phyloP scores from a whole-genome alignment of 352 stramenopile genomes.

The Aphanomyces invadans region DNA sequence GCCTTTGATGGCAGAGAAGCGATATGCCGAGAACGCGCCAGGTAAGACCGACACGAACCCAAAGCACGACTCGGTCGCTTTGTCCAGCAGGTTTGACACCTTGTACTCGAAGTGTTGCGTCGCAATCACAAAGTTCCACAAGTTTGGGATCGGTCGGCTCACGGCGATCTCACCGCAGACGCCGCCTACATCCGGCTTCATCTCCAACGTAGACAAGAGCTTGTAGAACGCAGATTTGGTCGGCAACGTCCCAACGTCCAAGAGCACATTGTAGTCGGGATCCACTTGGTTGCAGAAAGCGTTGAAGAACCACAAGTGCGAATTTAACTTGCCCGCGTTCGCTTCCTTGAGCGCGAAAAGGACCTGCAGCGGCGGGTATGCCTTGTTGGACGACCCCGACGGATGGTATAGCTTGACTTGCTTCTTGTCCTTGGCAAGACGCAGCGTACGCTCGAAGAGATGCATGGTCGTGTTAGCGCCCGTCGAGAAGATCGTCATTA shows the following conservation, averaged over 20 bases:
- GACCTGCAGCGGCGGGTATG: slow-evolving; percentile 58
- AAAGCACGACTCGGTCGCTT: slow-evolving; percentile 78
- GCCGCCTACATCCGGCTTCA: slow-evolving; percentile 69
- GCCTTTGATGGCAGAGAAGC: slow-evolving; percentile 74
- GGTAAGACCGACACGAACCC: slow-evolving; percentile 83
- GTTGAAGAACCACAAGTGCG: slow-evolving; percentile 81
- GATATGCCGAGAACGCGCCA: slow-evolving; percentile 75
- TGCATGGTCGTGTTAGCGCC: slow-evolving; percentile 74
- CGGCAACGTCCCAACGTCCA: slow-evolving; percentile 81
- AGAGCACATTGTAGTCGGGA: slow-evolving; percentile 70
- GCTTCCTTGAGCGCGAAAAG: slow-evolving; percentile 76
- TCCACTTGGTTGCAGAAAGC: slow-evolving; percentile 76
- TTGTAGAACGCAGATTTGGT: slow-evolving; percentile 72
- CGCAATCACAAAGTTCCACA: slow-evolving; percentile 83
- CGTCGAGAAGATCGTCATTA: slow-evolving; percentile 78
- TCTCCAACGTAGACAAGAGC: slow-evolving; percentile 68
- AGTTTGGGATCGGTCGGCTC: slow-evolving; percentile 65
- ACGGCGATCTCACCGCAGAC: slow-evolving; percentile 75
- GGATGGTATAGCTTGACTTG: slow-evolving; percentile 34
- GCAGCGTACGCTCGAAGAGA: slow-evolving; percentile 78
- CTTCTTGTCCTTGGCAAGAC: slow-evolving; percentile 65
- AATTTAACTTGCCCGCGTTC: slow-evolving; percentile 77
- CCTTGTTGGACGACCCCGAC: slow-evolving; percentile 26
- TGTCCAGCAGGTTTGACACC: slow-evolving; percentile 84
- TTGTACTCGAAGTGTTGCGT: slow-evolving; percentile 88